Evolutionary conservation across 257 asterid genomes (phyloP), one percentile per base, ranked within the genome.

Genomic region (Penstemon davidsonii): DNA sequence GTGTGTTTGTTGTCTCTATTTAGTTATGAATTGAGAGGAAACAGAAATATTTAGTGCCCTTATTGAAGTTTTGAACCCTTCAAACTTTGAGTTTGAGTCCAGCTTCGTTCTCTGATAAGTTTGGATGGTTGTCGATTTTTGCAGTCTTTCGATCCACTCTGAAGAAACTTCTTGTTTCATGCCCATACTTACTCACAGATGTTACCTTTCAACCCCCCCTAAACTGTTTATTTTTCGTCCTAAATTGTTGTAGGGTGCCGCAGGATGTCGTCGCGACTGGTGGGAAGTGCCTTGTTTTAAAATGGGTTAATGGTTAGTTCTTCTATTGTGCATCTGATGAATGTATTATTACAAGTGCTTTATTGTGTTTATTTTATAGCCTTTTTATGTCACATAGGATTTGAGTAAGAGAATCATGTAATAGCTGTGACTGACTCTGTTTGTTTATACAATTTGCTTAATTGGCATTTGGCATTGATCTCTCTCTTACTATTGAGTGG

Each of bases 261-360:
- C 98, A 92, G 73, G 98, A 92, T 66, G 83, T 85, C 18, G 83
- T 92, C 15, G 74, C 98, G 52, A 86, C 90, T 49, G 98, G 98
- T 68, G 98, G 97, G 66, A 92, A 90, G 76, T 85, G 97, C 77
- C 73, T 68, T 38, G 76, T 92, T 55, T 67, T 87, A 60, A 88
- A 82, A 81, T 92, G 98, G 98, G 97, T 92, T 63, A 92, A 85
- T 69, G 98, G 98, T 92, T 66, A 55, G 97, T 84, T 67, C 19
- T 63, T 55, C 66, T 33, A 38, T 56, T 36, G 13, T 54, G 54
- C 60, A 43, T 49, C 43, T 55, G 18, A 55, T 55, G 4, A 4
- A 12, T 19, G 8, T 5, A 36, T 11, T 45, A 25, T 25, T 25
- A 25, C 33, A 0, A 25, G 33, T 25, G 33, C 33, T 25, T 25